Evolutionary conservation across 1,139 yeast species (phyloP).

Genomic region (Geotrichum bryndzae): DNA sequence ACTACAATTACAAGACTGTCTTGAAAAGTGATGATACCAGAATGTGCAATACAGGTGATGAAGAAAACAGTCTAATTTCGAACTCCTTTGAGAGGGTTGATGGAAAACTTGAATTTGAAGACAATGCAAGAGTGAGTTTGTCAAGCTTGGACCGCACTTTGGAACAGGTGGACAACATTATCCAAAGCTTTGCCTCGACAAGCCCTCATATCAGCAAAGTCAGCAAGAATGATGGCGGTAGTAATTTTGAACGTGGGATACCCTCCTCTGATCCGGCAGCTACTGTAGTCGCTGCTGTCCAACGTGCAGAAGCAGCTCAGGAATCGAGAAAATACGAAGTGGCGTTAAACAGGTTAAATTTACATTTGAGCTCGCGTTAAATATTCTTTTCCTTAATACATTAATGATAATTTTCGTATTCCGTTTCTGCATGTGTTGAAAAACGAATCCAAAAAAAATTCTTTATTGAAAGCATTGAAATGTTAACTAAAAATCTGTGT

Average conservation of each 20-base stretch:
- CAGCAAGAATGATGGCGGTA: background rate
- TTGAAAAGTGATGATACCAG: background rate
- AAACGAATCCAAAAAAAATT: too few relatives aligned
- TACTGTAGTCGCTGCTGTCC: background rate
- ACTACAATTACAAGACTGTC: background rate
- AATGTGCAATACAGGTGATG: background rate
- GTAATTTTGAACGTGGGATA: background rate
- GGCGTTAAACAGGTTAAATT: background rate
- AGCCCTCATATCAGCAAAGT: background rate
- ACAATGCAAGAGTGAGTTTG: background rate
- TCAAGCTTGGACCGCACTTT: constrained; percentile 9
- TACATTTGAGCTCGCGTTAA: background rate
- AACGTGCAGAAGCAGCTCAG: background rate
- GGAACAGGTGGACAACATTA: constrained; percentile 9
- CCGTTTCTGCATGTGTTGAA: too few relatives aligned
- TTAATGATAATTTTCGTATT: too few relatives aligned
- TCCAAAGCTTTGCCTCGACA: constrained; percentile 3
- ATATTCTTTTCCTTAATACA: too few relatives aligned
- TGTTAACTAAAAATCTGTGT: background rate
- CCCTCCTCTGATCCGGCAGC: background rate
- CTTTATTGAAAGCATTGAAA: background rate
- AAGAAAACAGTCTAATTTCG: background rate
- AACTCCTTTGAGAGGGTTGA: background rate
- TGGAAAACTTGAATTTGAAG: background rate
- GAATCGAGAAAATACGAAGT: background rate